Base-by-base conservation (phyloP, 495 filamentous ascomycete genomes). In the Penicillium diatomitis region DNA sequence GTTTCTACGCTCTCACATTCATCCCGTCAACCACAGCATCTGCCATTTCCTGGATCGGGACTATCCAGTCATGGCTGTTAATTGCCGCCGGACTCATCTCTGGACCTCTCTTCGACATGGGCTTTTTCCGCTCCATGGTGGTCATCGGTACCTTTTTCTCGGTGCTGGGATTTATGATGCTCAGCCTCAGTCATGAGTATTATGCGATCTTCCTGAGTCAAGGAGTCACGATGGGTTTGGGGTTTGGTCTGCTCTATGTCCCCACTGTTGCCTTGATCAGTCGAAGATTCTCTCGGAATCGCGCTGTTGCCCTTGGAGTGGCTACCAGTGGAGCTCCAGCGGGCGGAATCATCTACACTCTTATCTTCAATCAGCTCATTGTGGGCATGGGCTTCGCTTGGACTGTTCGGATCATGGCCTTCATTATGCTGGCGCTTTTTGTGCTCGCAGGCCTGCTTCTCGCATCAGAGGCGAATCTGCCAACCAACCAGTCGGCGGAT, bases 261-360 rank as follows among this genome's bases (percentile, higher is more conserved):
- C 71, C 71, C 2, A 60, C 54, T n/a, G 50, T 77, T 2, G 56
- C 69, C 1, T 48, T 75, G n/a, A 50, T 77, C 3, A 52, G 64
- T 6, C 60, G 56, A 0, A 70, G 61, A 32, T 80, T 78, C 51
- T 49, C 37, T 51, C 46, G 27, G 47, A 60, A 50, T 52, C 48
- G 51, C 47, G 71, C 40, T 28, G 29, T 80, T n/a, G 73, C 77
- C 0, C 57, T 68, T 2, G 79, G 78, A 2, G 52, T 77, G 4
- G 54, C 66, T 3, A 50, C 68, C 1, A 64, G 64, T 5, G 67
- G 76, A 5, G 67, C 70, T 5, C 64, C 62, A 4, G 20, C 61
- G 31, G 77, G 77, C 5, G 75, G 77, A 3, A 64, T 79, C 36
- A 69, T 80, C 29, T 79, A 78, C 50, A 72, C 76, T 0, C 71